These are phyloP conservation scores for Termitomyces sp. DNA, from an alignment of 768 basidiomycete genomes.

Conservation along the genomic window DNA sequence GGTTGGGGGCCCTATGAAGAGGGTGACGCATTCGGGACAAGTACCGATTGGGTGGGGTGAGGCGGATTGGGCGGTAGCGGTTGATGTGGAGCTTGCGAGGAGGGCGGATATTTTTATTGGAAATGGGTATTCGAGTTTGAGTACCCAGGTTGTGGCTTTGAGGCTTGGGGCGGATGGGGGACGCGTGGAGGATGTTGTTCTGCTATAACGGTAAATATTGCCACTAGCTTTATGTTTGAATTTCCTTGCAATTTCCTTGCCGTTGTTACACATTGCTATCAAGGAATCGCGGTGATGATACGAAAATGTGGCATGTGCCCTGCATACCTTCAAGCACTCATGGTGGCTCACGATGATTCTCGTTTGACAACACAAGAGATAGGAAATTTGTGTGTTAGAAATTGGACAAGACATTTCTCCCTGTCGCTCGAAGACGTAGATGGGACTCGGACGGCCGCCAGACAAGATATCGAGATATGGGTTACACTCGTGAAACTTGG, in stretches of 20 bases:
- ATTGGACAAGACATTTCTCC: neutral
- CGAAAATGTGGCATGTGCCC: neutral
- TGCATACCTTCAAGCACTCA: neutral
- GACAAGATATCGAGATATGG: no score
- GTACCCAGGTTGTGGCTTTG: constrained; percentile 39
- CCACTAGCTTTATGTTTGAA: no score
- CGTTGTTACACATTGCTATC: neutral
- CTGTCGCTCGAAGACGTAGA: no score
- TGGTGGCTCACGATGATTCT: neutral
- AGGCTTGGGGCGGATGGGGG: constrained; percentile 35
- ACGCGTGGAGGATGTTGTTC: constrained; percentile 30
- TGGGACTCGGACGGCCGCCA: no score
- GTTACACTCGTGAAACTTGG: no score
- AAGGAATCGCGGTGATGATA: neutral
- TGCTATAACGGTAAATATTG: constrained; percentile 20
- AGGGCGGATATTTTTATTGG: constrained; percentile 42
- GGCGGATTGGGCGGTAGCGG: constrained; percentile 38
- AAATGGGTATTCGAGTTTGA: constrained; percentile 46
- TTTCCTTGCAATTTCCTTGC: neutral
- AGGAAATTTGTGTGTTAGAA: neutral
- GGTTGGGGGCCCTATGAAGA: constrained; percentile 37
- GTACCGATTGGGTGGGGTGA: constrained; percentile 34
- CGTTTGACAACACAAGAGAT: neutral
- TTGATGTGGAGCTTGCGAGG: constrained; percentile 43
- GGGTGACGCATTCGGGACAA: constrained; percentile 37